These are phyloP conservation scores for Linderina pennispora DNA, from an alignment of 192 early-diverging fungal species.

Conservation along the genomic window DNA sequence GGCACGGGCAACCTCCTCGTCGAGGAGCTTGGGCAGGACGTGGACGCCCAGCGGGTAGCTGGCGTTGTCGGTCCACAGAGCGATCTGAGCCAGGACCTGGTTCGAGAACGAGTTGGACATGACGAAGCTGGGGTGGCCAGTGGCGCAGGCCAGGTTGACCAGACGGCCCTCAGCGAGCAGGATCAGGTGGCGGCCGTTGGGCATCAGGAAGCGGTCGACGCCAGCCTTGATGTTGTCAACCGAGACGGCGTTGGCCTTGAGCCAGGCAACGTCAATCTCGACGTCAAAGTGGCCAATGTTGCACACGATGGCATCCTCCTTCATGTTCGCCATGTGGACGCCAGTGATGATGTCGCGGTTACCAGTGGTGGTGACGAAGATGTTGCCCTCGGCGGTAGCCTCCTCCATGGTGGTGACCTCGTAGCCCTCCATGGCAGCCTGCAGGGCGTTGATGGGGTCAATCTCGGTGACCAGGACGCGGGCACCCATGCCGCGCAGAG, in stretches of 20 bases:
- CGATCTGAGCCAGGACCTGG: slow-evolving; percentile 98
- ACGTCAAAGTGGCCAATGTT: slow-evolving; percentile 99
- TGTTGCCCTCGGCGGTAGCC: slow-evolving; percentile 84
- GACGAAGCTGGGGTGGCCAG: slow-evolving; percentile 98
- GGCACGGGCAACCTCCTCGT: slow-evolving; percentile 96
- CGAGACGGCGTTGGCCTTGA: slow-evolving; percentile 86
- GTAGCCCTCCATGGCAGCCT: slow-evolving; percentile 99
- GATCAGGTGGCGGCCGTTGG: slow-evolving; percentile 90
- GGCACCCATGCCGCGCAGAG: slow-evolving; percentile 96
- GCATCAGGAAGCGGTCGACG: slow-evolving; percentile 94
- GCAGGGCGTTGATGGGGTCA: slow-evolving; percentile 99
- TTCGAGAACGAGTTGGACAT: slow-evolving; percentile 99
- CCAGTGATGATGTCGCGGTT: slow-evolving; percentile 98
- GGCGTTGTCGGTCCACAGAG: slow-evolving; percentile 88
- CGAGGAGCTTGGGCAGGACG: slow-evolving; percentile 97
- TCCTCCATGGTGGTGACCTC: slow-evolving; percentile 99
- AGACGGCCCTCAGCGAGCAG: slow-evolving; percentile 98
- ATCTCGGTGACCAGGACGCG: slow-evolving; percentile 97
- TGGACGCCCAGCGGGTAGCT: slow-evolving; percentile 94
- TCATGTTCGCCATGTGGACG: slow-evolving; percentile 88
- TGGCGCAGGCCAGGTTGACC: slow-evolving; percentile 99
- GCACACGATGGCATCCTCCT: slow-evolving; percentile 98
- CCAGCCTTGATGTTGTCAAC: slow-evolving; percentile 97
- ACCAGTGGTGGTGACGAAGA: slow-evolving; percentile 99
- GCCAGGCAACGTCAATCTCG: slow-evolving; percentile 98